These are phyloP conservation scores for Cercophora newfieldiana DNA, from an alignment of 495 filamentous ascomycete genomes.

Conservation along the genomic window DNA sequence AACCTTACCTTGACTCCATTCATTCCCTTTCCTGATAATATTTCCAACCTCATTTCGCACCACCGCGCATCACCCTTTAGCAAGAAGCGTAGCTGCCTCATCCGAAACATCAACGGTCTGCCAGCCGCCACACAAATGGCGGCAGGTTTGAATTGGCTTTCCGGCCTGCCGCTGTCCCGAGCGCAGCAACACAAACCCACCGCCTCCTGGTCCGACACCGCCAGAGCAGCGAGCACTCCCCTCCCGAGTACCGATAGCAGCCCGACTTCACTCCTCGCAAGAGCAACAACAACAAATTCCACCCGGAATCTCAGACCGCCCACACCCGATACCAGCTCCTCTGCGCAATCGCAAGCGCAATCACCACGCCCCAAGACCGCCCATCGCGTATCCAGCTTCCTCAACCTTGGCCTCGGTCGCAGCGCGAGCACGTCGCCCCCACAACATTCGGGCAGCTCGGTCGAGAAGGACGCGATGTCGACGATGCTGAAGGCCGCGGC, in stretches of 20 bases:
- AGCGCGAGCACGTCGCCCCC: not conserved
- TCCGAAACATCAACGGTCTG: not conserved
- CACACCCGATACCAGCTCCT: not conserved
- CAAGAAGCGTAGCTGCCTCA: too few species aligned
- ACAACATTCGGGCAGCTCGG: too few species aligned
- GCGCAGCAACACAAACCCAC: not conserved
- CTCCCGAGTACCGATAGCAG: not conserved
- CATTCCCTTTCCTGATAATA: too few species aligned
- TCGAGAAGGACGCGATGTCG: too few species aligned
- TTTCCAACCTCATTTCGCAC: too few species aligned
- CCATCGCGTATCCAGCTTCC: constrained; percentile 5
- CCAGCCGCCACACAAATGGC: not conserved
- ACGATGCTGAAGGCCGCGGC: not conserved
- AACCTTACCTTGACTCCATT: too few species aligned
- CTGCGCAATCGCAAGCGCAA: not conserved
- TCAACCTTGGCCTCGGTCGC: not conserved
- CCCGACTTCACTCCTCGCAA: not conserved
- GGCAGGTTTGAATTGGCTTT: constrained; percentile 6
- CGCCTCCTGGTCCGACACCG: not conserved
- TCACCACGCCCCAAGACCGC: not conserved
- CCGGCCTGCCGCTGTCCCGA: constrained; percentile 7
- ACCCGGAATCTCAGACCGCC: not conserved
- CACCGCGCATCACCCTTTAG: too few species aligned
- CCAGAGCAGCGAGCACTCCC: not conserved
- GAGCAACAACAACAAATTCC: not conserved